Evolutionary conservation across 2,329 filamentous ascomycete species (phyloP).

Genomic region (Talaromyces sp.): DNA sequence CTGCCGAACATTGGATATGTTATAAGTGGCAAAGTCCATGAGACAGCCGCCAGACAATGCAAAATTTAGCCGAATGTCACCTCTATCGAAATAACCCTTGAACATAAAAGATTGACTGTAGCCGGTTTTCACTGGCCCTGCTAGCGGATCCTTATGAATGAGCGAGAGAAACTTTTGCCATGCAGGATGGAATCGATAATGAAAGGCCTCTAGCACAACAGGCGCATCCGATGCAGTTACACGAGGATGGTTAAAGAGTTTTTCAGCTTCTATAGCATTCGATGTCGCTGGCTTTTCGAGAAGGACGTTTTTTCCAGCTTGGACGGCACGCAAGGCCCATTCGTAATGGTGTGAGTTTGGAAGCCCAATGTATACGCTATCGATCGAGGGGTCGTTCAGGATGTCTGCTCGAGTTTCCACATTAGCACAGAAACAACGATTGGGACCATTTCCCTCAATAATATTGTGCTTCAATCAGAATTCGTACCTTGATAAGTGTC

Average conservation of each 20-base stretch:
- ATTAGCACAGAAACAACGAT: neutral
- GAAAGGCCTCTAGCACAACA: slow-evolving; percentile 52
- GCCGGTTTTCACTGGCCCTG: slow-evolving; percentile 32
- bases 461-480: neutral
- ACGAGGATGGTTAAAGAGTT: slow-evolving; percentile 39
- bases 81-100: slow-evolving; percentile 23
- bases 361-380: slow-evolving; percentile 46
- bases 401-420: neutral
- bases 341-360: slow-evolving; percentile 37
- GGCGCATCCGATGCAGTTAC: slow-evolving; percentile 30
- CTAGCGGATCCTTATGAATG: slow-evolving; percentile 3
- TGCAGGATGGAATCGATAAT: slow-evolving; percentile 49
- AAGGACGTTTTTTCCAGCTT: slow-evolving; percentile 52
- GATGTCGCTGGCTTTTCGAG: slow-evolving; percentile 52
- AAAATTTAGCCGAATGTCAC: slow-evolving; percentile 45
- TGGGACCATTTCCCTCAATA: neutral
- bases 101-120: slow-evolving; percentile 38
- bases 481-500: slow-evolving; percentile 46
- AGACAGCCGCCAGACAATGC: slow-evolving; percentile 40
- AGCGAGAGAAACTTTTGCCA: slow-evolving; percentile 36
- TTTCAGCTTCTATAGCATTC: slow-evolving; percentile 43
- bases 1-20: slow-evolving; percentile 33
- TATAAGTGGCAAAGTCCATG: slow-evolving; percentile 37
- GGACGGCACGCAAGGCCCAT: slow-evolving; percentile 47
- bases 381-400: slow-evolving; percentile 6